These are phyloP conservation scores for Rusavskia elegans DNA, from an alignment of 495 filamentous ascomycete genomes.

Conservation along the genomic window DNA sequence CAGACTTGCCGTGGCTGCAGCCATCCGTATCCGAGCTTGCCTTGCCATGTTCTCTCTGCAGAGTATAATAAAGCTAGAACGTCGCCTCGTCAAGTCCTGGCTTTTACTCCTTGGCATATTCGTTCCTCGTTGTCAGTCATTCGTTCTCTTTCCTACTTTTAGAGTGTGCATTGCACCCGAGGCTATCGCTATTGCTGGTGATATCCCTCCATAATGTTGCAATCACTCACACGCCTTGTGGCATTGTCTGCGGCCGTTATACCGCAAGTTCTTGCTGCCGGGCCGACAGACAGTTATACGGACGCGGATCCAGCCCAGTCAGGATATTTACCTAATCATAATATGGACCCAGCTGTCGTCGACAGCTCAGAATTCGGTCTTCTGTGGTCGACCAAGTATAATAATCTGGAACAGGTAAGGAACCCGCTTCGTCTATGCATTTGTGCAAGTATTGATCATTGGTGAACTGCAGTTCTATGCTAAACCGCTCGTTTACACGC, in stretches of 20 bases:
- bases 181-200: not conserved
- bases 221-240: not conserved
- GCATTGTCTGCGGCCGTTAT: not conserved
- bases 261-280: not conserved
- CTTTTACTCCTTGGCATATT: not conserved
- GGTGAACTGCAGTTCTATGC: conserved; percentile 19
- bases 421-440: no score
- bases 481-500: conserved; percentile 27
- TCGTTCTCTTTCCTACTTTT: not conserved
- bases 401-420: conserved; percentile 15
- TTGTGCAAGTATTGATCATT: not conserved
- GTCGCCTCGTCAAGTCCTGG: not conserved
- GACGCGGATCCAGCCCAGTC: conserved; percentile 27
- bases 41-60: no score
- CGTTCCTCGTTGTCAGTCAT: not conserved
- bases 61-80: not conserved
- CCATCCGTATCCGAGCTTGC: no score
- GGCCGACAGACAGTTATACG: conserved; percentile 10
- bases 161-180: not conserved
- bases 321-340: conserved; percentile 28
- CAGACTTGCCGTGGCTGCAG: not conserved
- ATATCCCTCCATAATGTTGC: not conserved
- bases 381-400: conserved; percentile 16
- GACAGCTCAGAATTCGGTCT: conserved; percentile 18
- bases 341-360: conserved; percentile 27